Percentiles rank a stretch among this genome's conserved stretches.
Conservation (phyloP, 345 rosid species). For the Heritiera littoralis region DNA sequence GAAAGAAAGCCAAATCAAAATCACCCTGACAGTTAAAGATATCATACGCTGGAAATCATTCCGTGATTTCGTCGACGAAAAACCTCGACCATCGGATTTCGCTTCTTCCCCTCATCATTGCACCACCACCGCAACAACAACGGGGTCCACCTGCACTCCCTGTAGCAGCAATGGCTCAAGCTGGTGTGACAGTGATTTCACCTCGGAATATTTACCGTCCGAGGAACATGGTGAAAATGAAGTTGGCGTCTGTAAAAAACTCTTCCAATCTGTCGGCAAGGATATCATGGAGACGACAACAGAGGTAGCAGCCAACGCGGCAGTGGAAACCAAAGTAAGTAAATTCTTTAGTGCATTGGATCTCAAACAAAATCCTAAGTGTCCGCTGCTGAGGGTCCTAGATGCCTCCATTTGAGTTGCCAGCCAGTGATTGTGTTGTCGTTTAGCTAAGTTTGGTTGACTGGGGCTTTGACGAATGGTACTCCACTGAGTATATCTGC, state of each 20-base stretch:
- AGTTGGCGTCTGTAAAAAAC: slow-evolving; percentile 17
- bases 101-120: slow-evolving; percentile 35
- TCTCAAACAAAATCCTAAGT: slow-evolving; percentile 28
- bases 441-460: slow-evolving; percentile 28
- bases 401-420: slow-evolving; percentile 9
- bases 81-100: slow-evolving; percentile 27
- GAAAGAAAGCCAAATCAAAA: slow-evolving; percentile 19
- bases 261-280: slow-evolving; percentile 56
- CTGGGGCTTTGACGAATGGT: neutral
- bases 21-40: slow-evolving; percentile 59
- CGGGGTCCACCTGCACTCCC: slow-evolving; percentile 43
- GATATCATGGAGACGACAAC: slow-evolving; percentile 37
- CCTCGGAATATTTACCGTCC: slow-evolving; percentile 57
- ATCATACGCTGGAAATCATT: slow-evolving; percentile 86
- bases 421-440: slow-evolving; percentile 25
- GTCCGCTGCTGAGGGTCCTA: slow-evolving; percentile 48
- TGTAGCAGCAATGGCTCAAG: slow-evolving; percentile 53
- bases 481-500: neutral
- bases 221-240: slow-evolving; percentile 29
- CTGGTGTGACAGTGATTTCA: slow-evolving; percentile 86
- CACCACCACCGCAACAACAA: slow-evolving; percentile 38
- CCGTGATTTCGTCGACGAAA: slow-evolving; percentile 55
- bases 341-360: slow-evolving; percentile 18
- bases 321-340: slow-evolving; percentile 60
- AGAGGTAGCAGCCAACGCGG: slow-evolving; percentile 29